Evolutionary conservation across 371 early-diverging fungal species (phyloP).

Genomic region (Circinella umbellata): DNA sequence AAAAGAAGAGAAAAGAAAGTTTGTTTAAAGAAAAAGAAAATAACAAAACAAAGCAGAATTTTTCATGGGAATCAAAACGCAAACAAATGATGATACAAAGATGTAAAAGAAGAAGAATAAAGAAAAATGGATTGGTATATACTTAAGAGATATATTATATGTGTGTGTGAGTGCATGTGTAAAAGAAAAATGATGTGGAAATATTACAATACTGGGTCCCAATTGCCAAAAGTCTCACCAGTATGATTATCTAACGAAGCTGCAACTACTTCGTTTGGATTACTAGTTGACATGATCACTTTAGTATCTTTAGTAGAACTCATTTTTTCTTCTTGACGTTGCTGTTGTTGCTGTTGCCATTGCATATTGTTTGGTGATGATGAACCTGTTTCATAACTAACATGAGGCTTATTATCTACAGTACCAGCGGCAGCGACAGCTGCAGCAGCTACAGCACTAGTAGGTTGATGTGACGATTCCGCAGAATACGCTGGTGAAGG

Average conservation of each 20-base stretch:
- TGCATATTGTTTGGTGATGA: constrained; percentile 10
- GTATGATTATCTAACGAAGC: constrained; percentile 1
- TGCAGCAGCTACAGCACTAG: neutral
- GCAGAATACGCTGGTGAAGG: constrained; percentile 10
- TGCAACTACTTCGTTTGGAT: constrained; percentile 1
- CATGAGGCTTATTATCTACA: neutral
- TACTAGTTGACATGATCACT: neutral
- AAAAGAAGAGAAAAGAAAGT: too few relatives aligned
- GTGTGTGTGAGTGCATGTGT: neutral
- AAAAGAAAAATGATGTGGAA: neutral
- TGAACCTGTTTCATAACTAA: neutral
- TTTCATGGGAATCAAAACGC: neutral
- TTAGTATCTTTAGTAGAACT: neutral
- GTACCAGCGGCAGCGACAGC: constrained; percentile 1
- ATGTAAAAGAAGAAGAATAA: neutral
- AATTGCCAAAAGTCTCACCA: neutral
- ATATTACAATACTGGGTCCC: constrained; percentile 1
- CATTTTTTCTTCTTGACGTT: constrained; percentile 4
- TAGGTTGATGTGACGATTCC: neutral
- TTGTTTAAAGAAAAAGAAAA: neutral
- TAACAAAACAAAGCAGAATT: constrained; percentile 9
- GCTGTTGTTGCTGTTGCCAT: neutral
- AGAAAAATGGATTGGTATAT: neutral
- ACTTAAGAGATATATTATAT: neutral
- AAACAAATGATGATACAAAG: constrained; percentile 5